These are phyloP conservation scores for Beauveria sp. DNA, from an alignment of 2,329 filamentous ascomycete species.

Conservation along the genomic window DNA sequence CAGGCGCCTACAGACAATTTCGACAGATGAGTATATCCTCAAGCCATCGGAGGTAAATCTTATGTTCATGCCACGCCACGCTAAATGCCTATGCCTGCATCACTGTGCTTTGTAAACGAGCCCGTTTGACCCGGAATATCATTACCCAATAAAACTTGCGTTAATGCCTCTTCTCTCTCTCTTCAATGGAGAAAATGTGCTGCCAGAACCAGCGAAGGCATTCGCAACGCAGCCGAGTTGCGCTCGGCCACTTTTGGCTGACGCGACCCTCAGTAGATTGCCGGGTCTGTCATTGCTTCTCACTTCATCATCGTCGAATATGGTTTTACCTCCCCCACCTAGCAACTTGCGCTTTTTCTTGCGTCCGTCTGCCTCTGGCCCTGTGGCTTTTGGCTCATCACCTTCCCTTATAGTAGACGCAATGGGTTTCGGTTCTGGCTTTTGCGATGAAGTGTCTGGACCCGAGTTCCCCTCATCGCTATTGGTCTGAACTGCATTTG, in stretches of 20 bases:
- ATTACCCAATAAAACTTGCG: conserved; percentile 51
- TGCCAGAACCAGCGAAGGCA: conserved; percentile 38
- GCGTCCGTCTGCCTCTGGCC: conserved; percentile 29
- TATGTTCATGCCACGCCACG: not conserved
- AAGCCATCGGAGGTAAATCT: not conserved
- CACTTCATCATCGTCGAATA: conserved; percentile 60
- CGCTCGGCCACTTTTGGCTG: conserved; percentile 18
- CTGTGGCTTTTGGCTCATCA: conserved; percentile 14
- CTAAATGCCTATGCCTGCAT: not conserved
- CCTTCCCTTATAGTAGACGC: not conserved
- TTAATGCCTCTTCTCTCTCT: conserved; percentile 55
- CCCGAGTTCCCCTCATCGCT: not conserved
- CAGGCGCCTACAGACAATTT: no score
- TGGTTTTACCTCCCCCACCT: conserved; percentile 51
- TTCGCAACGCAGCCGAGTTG: conserved; percentile 33
- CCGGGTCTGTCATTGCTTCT: not conserved
- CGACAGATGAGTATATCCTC: not conserved
- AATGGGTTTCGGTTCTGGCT: not conserved
- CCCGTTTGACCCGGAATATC: not conserved
- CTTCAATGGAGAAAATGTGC: conserved; percentile 65
- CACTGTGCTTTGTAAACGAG: not conserved
- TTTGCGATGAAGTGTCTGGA: not conserved
- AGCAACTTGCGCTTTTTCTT: conserved; percentile 71
- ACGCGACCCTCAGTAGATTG: not conserved
- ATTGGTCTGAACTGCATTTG: not conserved